These are phyloP conservation scores for Ceratonia siliqua DNA, from an alignment of 306 rosid genomes.

Conservation along the genomic window DNA sequence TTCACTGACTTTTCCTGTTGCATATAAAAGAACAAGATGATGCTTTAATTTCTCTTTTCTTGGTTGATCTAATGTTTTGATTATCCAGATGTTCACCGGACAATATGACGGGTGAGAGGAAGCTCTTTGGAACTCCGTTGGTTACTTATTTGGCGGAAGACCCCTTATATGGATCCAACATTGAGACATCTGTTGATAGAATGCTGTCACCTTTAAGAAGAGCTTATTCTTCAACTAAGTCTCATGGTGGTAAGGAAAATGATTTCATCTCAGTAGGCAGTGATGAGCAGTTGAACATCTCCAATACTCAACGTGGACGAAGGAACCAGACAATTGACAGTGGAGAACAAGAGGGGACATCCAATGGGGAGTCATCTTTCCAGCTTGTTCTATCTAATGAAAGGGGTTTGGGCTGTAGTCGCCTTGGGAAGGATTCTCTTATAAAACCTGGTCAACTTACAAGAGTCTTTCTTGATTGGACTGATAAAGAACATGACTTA, in stretches of 20 bases:
- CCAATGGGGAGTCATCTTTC: constrained; percentile 60
- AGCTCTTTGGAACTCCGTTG: constrained; percentile 85
- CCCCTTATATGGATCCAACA: constrained; percentile 57
- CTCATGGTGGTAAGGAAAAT: constrained; percentile 69
- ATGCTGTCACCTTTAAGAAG: constrained; percentile 73
- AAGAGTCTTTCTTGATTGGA: constrained; percentile 82
- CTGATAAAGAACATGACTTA: constrained; percentile 60
- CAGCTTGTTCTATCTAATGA: constrained; percentile 62
- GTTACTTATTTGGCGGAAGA: constrained; percentile 73
- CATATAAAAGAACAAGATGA: constrained; percentile 23
- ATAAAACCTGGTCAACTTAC: constrained; percentile 49
- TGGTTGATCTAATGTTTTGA: constrained; percentile 31
- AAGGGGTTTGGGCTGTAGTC: constrained; percentile 56
- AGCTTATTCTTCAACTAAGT: constrained; percentile 53
- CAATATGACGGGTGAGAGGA: constrained; percentile 62
- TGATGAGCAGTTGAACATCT: constrained; percentile 55
- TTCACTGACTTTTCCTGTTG: constrained; percentile 31
- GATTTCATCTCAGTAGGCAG: constrained; percentile 56
- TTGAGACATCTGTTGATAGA: constrained; percentile 57
- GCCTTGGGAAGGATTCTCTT: constrained; percentile 57
- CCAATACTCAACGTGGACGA: constrained; percentile 38
- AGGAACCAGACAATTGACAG: constrained; percentile 37
- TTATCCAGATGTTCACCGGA: constrained; percentile 50
- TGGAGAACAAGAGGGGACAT: constrained; percentile 52
- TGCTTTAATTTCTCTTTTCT: constrained; percentile 25